Conservation (phyloP, 768 basidiomycete species). For the Podaxis mareebaensis region DNA sequence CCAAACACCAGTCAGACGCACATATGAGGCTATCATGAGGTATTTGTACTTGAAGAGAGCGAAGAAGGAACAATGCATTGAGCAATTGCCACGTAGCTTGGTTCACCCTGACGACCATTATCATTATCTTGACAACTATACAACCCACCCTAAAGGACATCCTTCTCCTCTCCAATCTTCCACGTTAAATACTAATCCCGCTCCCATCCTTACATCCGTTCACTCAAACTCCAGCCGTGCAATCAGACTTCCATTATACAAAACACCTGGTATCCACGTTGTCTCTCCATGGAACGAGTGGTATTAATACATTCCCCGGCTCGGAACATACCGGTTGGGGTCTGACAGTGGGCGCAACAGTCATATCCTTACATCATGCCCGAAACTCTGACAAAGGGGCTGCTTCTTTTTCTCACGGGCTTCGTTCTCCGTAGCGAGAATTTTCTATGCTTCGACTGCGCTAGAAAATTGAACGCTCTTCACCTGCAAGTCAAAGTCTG, state of each 20-base stretch:
- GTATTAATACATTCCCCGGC: constrained; percentile 12
- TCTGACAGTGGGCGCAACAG: neutral
- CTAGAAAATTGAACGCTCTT: neutral
- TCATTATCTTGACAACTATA: constrained; percentile 12
- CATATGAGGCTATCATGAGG: neutral
- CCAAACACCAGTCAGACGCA: neutral
- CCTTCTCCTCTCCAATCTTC: neutral
- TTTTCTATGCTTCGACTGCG: neutral
- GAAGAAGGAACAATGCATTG: constrained; percentile 2
- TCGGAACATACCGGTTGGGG: constrained; percentile 12
- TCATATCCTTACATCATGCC: constrained; percentile 8
- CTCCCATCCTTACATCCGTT: constrained; percentile 2
- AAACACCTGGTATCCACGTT: constrained; percentile 8
- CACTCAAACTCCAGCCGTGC: neutral
- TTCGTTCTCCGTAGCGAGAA: neutral
- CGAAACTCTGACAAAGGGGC: neutral
- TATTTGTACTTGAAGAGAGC: neutral
- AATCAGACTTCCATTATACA: constrained; percentile 13
- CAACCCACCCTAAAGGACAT: neutral
- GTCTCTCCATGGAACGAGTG: neutral
- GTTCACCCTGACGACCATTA: constrained; percentile 20
- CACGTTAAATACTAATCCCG: constrained; percentile 17
- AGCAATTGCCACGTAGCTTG: constrained; percentile 7
- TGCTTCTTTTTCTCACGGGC: neutral
- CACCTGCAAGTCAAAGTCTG: neutral